Evolutionary conservation across 2,329 filamentous ascomycete species (phyloP), one percentile per base, ranked within the genome.

Genomic region (Pseudopyricularia javanii): DNA sequence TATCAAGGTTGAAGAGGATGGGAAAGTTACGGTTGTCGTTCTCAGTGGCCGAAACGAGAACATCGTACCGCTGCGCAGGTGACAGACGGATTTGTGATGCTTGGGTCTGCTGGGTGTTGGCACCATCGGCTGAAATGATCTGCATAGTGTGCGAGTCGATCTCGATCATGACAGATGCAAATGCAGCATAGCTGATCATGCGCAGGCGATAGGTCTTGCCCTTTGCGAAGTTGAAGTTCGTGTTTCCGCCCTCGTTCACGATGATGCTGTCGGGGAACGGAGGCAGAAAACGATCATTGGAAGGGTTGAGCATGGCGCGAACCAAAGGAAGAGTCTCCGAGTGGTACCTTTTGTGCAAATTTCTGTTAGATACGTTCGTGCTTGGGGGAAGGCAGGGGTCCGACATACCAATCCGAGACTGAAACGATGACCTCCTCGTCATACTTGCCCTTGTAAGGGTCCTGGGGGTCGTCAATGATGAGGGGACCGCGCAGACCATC

Each of bases 401-500:
- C n/a, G 14, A 52, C 60, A 54, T 62, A 49, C 70, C 62, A 56
- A 71, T 73, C 52, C 70, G 70, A 64, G 1, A 83, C 59, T 1
- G 75, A 77, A n/a, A 85, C 56, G 2, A 79, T 68, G 17, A 80
- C 63, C 61, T 85, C 80, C 48, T 80, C 74, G 47, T 83, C 79
- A 54, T 78, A 81, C 28, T 74, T 59, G 49, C 67, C 68, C 9
- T 65, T 60, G 59, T 78, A 81, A 1, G 79, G 79, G 28, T 77
- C 70, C 0, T 73, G 62, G 0, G 73, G 73, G 58, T 85, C 80
- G 50, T 81, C 74, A 12, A 85, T 71, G 53, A 85, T 78, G 43
- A 86, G 60, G 0, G 79, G 68, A 1, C 79, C 80, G 17, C 82
- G 78, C 47, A 85, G 70, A n/a, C 82, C 82, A 62, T 86, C 82